These are phyloP conservation scores for Didymella pinodella DNA, from an alignment of 2,329 filamentous ascomycete genomes.

Conservation along the genomic window DNA sequence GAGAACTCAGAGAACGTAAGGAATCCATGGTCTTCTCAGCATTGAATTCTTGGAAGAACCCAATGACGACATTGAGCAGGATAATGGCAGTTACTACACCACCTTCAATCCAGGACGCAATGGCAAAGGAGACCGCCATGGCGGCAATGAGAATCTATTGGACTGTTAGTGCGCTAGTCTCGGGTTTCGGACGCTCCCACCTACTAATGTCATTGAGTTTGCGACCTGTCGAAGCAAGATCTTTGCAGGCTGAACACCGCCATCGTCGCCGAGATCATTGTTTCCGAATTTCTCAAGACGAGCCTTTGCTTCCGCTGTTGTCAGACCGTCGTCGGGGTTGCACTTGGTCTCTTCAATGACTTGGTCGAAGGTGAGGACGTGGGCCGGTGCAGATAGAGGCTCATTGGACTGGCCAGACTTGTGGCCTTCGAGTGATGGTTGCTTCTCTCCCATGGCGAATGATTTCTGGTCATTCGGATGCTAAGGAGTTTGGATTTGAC, in stretches of 20 bases:
- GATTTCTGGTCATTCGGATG: conserved; percentile 27
- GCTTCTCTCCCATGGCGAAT: conserved; percentile 50
- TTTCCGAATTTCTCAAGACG: conserved; percentile 61
- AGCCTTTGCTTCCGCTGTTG: conserved; percentile 62
- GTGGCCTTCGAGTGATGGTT: conserved; percentile 49
- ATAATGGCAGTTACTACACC: conserved; percentile 58
- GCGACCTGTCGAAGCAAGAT: conserved; percentile 76
- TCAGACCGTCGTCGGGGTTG: conserved; percentile 72
- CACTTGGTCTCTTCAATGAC: conserved; percentile 67
- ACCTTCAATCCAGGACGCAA: conserved; percentile 57
- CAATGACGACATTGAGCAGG: conserved; percentile 55
- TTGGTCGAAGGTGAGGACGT: conserved; percentile 64
- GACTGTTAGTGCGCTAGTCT: conserved; percentile 7
- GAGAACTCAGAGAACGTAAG: conserved; percentile 54
- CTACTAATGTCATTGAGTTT: conserved; percentile 79
- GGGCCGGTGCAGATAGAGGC: conserved; percentile 67
- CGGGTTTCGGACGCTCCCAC: not conserved
- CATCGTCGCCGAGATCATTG: conserved; percentile 77
- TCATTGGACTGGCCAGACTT: conserved; percentile 58
- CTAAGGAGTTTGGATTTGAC: conserved; percentile 37
- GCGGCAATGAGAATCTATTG: conserved; percentile 54
- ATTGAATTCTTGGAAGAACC: conserved; percentile 57
- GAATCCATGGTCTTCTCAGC: conserved; percentile 60
- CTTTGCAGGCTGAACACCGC: conserved; percentile 74
- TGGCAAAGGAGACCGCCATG: conserved; percentile 57